Evolutionary conservation across 345 rosid species (phyloP).

Genomic region (Salix viminalis): DNA sequence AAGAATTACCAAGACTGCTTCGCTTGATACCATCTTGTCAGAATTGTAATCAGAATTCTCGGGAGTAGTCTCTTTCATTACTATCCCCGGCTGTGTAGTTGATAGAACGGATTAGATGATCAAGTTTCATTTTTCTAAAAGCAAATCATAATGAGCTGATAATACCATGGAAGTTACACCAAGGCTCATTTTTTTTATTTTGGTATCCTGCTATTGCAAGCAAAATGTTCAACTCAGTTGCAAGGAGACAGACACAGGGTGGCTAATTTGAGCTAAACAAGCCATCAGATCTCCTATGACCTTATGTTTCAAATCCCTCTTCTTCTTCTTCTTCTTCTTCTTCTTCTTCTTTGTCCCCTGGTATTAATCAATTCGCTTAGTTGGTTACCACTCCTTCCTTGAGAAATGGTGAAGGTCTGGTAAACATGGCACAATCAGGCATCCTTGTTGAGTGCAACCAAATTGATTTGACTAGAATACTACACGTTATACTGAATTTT

Average conservation of each 20-base stretch:
- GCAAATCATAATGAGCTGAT: not conserved
- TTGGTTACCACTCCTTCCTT: not conserved
- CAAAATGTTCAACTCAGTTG: not conserved
- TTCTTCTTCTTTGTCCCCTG: too few species aligned
- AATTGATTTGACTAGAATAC: not conserved
- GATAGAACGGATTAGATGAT: not conserved
- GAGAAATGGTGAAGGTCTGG: not conserved
- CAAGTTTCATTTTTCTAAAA: not conserved
- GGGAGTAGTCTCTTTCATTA: not conserved
- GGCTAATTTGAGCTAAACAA: not conserved
- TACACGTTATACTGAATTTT: too few species aligned
- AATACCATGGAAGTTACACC: not conserved
- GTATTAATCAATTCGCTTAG: not conserved
- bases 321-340: too few species aligned
- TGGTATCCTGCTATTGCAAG: not conserved
- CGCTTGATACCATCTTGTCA: not conserved
- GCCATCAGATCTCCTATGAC: not conserved
- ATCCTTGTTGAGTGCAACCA: not conserved
- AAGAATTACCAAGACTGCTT: not conserved
- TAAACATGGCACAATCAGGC: not conserved
- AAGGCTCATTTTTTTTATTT: too few species aligned
- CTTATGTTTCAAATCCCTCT: not conserved
- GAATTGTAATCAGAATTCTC: not conserved
- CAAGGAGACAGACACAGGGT: not conserved
- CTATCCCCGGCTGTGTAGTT: too few species aligned